Evolutionary conservation across 306 rosid species (phyloP), one percentile per base, ranked within the genome.

Genomic region (Trichosanthes cucumerina): DNA sequence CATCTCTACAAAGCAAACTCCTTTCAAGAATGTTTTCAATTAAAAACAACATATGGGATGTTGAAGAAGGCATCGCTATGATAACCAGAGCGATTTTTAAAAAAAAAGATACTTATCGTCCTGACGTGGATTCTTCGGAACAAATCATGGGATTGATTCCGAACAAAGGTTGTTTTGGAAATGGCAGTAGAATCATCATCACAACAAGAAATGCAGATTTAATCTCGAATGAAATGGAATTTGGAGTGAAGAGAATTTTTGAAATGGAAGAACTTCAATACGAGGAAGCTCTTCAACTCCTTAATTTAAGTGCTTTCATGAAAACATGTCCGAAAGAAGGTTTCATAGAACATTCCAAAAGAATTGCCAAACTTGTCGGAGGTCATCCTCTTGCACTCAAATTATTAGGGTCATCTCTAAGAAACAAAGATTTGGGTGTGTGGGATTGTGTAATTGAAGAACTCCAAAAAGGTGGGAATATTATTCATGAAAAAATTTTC

Each of bases 381-480:
- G 79, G 82, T 7, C 46, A 57, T 31, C 85, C 85, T 11, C 75
- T 72, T 34, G 85, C 77, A 24, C 34, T 82, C 31, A 79, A 82
- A 60, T 28, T 79, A 8, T 54, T 82, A 41, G 82, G 82, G 3
- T 47, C 79, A 0, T 50, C 28, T 44, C 80, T 82, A 33, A 21
- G 36, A 2, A 65, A 56, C 4, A 72, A 52, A 53, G 50, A 53
- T 21, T 26, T 59, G 50, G 41, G 9, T 46, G 47, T 77, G 46
- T 82, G 82, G 85, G 53, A 82, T 19, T 49, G 7, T 8, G 56
- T 52, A 11, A 60, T 82, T 3, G 47, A 79, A n/a, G 47, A 79
- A 26, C 4, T 82, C 18, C 13, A 43, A 76, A 78, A 5, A 62
- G 54, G 54, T 41, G 79, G 49, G 1, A 75, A 53, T 4, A 58